Evolutionary conservation across 2,329 filamentous ascomycete genomes (phyloP).

Genomic region (Talaromyces sp.): DNA sequence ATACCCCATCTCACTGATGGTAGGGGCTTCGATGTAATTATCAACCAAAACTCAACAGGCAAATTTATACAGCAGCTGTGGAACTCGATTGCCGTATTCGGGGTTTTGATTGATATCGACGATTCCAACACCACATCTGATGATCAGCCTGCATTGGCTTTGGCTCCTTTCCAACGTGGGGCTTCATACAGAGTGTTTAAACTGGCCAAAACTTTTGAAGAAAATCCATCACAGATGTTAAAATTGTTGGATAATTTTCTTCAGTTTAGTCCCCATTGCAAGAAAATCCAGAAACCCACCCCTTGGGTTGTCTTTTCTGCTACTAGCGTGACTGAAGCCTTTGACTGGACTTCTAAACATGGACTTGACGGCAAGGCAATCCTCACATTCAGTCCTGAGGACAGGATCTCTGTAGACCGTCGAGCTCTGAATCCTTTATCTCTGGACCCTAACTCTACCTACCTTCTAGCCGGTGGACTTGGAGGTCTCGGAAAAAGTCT

Average conservation of each 20-base stretch:
- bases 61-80: neutral
- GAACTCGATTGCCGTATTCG: neutral
- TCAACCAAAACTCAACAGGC: neutral
- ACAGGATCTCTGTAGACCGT: neutral
- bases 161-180: neutral
- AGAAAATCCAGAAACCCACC: neutral
- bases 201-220: neutral
- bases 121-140: neutral
- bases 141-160: neutral
- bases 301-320: neutral
- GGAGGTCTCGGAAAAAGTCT: slow-evolving; percentile 30
- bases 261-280: neutral
- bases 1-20: neutral
- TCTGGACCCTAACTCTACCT: neutral
- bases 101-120: neutral
- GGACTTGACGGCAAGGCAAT: neutral
- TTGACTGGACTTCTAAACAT: neutral
- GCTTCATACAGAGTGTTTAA: neutral
- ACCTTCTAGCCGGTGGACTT: neutral
- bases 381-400: neutral
- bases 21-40: neutral
- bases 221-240: neutral
- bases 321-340: neutral
- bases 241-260: neutral
- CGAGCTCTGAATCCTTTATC: neutral